Conservation (phyloP, 2,329 filamentous ascomycete species). For the Fulvia fulva region DNA sequence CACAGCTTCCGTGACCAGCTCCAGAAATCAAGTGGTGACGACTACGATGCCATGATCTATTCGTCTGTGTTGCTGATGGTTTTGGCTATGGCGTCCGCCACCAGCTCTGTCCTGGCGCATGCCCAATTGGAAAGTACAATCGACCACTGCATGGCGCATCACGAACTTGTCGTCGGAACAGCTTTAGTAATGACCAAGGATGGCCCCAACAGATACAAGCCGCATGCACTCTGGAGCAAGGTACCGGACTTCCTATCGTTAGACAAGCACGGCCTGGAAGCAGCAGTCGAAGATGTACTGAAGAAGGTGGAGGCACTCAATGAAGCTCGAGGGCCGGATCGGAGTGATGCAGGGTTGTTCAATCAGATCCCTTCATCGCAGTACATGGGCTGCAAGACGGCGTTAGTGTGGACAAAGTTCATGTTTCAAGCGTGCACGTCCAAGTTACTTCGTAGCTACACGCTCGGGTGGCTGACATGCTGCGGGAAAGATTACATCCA, state of each 20-base stretch:
- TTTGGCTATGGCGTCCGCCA: slow-evolving; percentile 13
- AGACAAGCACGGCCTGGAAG: background rate
- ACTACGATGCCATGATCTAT: slow-evolving; percentile 13
- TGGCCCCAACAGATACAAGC: slow-evolving; percentile 6
- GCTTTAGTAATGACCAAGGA: slow-evolving; percentile 13
- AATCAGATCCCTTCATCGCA: background rate
- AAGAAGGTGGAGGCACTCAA: background rate
- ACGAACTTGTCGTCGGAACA: slow-evolving; percentile 12
- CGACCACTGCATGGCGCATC: slow-evolving; percentile 9
- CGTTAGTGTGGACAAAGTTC: slow-evolving; percentile 11
- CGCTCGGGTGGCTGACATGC: slow-evolving; percentile 9
- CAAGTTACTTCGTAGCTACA: slow-evolving; percentile 4
- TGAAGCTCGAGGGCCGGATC: background rate
- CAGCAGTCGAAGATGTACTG: background rate
- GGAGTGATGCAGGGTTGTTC: background rate
- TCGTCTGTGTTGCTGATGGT: slow-evolving; percentile 13
- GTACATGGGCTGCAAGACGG: slow-evolving; percentile 13
- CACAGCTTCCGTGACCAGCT: slow-evolving; percentile 8
- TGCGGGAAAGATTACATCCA: slow-evolving; percentile 11
- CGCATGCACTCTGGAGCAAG: slow-evolving; percentile 4
- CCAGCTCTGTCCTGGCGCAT: slow-evolving; percentile 4
- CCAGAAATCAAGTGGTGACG: slow-evolving; percentile 1
- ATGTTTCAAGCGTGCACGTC: slow-evolving; percentile 8
- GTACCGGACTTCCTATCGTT: slow-evolving; percentile 10
- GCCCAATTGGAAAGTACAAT: slow-evolving; percentile 9